phyloP scores from a whole-genome alignment of 140 eudicot genomes.

The Stevia rebaudiana region DNA sequence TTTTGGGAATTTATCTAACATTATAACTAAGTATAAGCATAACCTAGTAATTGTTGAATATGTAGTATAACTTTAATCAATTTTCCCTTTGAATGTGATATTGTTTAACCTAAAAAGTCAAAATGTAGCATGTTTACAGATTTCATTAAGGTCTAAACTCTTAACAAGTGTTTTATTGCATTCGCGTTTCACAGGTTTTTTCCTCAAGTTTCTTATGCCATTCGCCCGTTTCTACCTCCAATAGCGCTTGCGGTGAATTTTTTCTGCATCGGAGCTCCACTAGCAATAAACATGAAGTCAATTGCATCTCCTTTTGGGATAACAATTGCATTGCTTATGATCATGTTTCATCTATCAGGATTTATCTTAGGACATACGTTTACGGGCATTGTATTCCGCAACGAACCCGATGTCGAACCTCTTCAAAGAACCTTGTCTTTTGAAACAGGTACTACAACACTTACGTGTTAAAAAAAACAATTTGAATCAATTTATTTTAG shows the following conservation, averaged over 20 bases:
- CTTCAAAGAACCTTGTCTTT: conserved; percentile 87
- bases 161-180: neutral
- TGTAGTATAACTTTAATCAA: neutral
- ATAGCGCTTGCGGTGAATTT: conserved; percentile 52
- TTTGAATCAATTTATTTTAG: neutral
- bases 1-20: neutral
- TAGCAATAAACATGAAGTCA: conserved; percentile 63
- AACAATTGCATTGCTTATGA: conserved; percentile 47
- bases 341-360: conserved; percentile 48
- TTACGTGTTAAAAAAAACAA: neutral
- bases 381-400: conserved; percentile 54
- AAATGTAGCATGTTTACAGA: neutral
- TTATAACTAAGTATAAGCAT: neutral
- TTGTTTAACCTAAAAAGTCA: conserved; percentile 17
- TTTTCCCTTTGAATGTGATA: neutral
- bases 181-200: conserved; percentile 48
- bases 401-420: conserved; percentile 65
- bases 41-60: neutral
- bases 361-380: conserved; percentile 47
- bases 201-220: conserved; percentile 47
- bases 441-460: conserved; percentile 55
- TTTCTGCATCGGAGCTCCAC: conserved; percentile 88
- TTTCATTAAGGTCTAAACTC: neutral
- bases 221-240: conserved; percentile 79
- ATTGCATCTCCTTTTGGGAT: conserved; percentile 76